Evolutionary conservation across 202 grass and related monocot species (phyloP), one percentile per base, ranked within the genome.

Genomic region (Schoenoplectus tabernaemontani): DNA sequence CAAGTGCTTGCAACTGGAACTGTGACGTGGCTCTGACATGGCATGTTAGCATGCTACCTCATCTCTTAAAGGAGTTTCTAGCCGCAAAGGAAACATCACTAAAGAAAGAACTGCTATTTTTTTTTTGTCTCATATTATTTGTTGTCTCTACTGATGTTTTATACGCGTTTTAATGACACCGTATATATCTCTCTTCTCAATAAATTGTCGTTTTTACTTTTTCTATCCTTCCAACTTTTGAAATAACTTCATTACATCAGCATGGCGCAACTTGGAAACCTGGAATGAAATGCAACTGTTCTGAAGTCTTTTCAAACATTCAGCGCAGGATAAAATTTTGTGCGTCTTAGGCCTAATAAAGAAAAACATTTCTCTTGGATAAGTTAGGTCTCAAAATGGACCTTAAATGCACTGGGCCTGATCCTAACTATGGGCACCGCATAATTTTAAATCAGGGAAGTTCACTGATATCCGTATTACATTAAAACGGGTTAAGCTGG

Each of bases 111-210:
- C 42, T 47, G 43, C 19, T 70, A 20, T 11, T 5, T 69, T 13
- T 56, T 41, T 60, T 41, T 73, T 50, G 44, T 73, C 69, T 73
- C 69, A 73, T 73, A 22, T 51, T 53, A 34, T 53, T 74, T 74
- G 67, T 72, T 34, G n/a, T 5, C 6, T 8, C 15, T 74, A 54
- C 33, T 70, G 39, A 2, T 26, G 32, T 17, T 44, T 48, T 32
- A 54, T 54, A 74, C 46, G 41, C 43, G 43, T 28, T 71, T 71
- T 71, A 47, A 22, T 73, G 43, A 73, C 68, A 32, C 51, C 23
- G 68, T 50, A 28, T 64, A 51, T 15, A 51, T 44, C 43, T 48
- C 68, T 3, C 8, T 32, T 73, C 43, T 32, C 43, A 73, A 73
- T 73, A 73, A 73, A 73, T 73, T 73, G 33, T 50, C 68, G 13